Conservation (phyloP, 2,329 filamentous ascomycete genomes). For the Paecilomyces niveus region DNA sequence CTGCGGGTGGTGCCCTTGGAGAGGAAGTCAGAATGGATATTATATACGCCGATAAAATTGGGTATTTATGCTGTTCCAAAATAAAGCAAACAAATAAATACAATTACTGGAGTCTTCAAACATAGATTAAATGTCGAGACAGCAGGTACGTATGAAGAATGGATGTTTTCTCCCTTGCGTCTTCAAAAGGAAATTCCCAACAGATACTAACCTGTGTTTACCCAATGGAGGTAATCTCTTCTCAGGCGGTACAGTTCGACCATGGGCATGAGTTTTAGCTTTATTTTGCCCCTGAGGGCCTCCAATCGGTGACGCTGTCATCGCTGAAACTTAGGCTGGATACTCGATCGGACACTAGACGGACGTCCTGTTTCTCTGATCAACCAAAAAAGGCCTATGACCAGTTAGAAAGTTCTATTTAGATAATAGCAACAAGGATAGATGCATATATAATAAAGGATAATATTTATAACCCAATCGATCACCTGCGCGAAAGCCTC, state of each 20-base stretch:
- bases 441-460: not conserved
- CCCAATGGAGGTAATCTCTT: not conserved
- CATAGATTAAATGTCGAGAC: not conserved
- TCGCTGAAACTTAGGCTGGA: not conserved
- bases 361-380: not conserved
- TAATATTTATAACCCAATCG: not conserved
- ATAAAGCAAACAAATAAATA: not conserved
- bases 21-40: conserved; percentile 3
- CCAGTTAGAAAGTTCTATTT: too few species aligned
- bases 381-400: not conserved
- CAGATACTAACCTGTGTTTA: not conserved
- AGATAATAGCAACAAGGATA: not conserved
- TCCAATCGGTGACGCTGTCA: not conserved
- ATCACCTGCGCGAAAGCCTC: not conserved
- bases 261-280: not conserved
- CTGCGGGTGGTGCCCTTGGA: conserved; percentile 9
- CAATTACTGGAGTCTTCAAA: not conserved
- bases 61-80: not conserved
- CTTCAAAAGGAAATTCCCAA: not conserved
- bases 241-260: not conserved
- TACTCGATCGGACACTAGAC: not conserved
- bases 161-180: not conserved
- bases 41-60: not conserved
- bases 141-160: not conserved
- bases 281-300: not conserved